Base-by-base conservation (phyloP, 495 filamentous ascomycete species). In the Penicillium fimorum region DNA sequence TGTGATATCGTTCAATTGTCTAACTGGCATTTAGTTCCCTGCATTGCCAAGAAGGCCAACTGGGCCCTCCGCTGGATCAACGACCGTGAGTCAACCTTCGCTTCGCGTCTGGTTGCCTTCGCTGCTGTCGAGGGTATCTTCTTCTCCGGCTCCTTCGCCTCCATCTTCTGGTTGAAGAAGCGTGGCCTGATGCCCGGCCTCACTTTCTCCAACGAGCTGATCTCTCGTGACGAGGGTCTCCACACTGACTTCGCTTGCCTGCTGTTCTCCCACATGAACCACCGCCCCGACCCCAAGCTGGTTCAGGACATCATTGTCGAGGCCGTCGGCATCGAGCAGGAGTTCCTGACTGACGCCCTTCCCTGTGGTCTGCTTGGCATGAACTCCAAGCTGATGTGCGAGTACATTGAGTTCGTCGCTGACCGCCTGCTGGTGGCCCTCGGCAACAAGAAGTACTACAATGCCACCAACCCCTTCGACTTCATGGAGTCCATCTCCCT, bases 81-180 rank as follows among this genome's bases (percentile, higher is more conserved):
- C 33, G 94, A 98, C 76, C 84, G 87, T 69, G 82, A 90, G 64
- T 94, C 91, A 11, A 96, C 92, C 61, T 98, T 97, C 61, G 94
- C 91, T 47, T 89, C 90, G 74, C 94, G 95, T 64, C 87, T 98
- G 37, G 88, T 98, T 59, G 94, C 94, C 62, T 98, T 98, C 73
- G 94, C 94, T 55, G 95, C 93, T 46, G 91, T 98, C 53, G 94
- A 98, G 78, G 94, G 94, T 71, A 97, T 98, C 79, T 98, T 98
- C 87, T 98, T 98, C 87, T 90, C 85, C 67, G 95, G 94, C 63
- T 96, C 94, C n/a, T 98, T 98, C 63, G 95, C 94, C 5, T 94
- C 94, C 55, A 96, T 98, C 76, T 98, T 98, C 85, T 98, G 94
- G 94, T 82, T 98, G 69, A 98, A 98, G 89, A 98, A 98, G 86